phyloP scores from a whole-genome alignment of 306 rosid species.

The Cyclanthera cordifolia region DNA sequence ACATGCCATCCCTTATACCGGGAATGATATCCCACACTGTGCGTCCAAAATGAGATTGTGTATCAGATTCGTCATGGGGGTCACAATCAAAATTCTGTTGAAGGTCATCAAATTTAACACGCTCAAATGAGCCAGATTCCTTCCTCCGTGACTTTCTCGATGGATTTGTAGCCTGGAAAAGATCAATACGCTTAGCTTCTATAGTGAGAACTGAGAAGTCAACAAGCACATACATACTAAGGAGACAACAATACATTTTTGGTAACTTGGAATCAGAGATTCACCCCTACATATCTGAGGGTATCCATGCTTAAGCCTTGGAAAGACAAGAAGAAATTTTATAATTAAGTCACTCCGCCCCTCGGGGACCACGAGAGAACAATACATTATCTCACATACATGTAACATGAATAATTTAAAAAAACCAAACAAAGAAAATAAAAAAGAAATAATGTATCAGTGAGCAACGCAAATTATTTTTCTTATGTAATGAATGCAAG shows the following conservation, averaged over 20 bases:
- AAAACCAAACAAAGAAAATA: no score
- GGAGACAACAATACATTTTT: no score
- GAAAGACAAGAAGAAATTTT: no score
- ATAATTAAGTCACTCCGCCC: no score
- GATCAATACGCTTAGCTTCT: constrained; percentile 2
- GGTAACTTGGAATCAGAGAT: no score
- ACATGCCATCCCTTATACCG: constrained; percentile 30
- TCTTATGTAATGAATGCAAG: background rate
- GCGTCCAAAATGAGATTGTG: constrained; percentile 15
- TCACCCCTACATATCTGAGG: no score
- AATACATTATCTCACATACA: background rate
- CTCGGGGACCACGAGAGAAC: background rate
- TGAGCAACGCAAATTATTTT: background rate
- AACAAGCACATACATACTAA: background rate
- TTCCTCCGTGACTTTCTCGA: constrained; percentile 22
- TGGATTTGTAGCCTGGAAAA: constrained; percentile 31
- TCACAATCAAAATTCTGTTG: constrained; percentile 9
- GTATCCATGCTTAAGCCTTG: no score
- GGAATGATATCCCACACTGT: constrained; percentile 71
- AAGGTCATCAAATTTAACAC: constrained; percentile 21
- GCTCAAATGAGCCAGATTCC: constrained; percentile 9
- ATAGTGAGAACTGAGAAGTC: background rate
- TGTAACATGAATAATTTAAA: background rate
- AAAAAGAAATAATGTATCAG: background rate
- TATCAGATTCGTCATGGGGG: constrained; percentile 4